Evolutionary conservation across 2,329 filamentous ascomycete genomes (phyloP).

Genomic region (Diaporthe helianthi): DNA sequence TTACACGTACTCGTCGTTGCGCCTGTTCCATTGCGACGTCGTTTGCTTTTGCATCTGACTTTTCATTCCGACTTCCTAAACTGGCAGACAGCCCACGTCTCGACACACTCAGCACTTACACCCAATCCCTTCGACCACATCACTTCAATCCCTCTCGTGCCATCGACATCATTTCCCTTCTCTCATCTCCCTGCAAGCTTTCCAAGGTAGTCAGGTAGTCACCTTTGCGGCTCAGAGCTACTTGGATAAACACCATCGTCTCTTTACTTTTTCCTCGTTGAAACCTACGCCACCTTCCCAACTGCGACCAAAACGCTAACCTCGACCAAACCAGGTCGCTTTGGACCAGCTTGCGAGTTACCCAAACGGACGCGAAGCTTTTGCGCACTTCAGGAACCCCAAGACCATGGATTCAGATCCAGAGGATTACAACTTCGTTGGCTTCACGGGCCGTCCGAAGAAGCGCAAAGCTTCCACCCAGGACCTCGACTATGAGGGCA

Average conservation of each 20-base stretch:
- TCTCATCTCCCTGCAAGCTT: neutral
- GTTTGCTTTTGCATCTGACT: neutral
- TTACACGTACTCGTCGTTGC: neutral
- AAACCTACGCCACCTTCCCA: neutral
- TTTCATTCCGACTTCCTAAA: neutral
- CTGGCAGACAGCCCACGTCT: neutral
- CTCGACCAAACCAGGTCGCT: slow-evolving; percentile 37
- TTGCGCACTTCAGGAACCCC: slow-evolving; percentile 37
- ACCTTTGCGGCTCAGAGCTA: neutral
- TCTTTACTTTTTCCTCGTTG: neutral
- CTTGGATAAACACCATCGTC: neutral
- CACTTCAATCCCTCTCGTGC: neutral
- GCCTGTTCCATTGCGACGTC: too few relatives aligned
- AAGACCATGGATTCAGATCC: slow-evolving; percentile 33
- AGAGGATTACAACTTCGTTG: slow-evolving; percentile 23
- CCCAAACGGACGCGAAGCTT: slow-evolving; percentile 38
- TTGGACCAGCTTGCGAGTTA: slow-evolving; percentile 41
- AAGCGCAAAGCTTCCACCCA: slow-evolving; percentile 37
- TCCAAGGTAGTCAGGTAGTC: neutral
- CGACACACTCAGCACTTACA: neutral
- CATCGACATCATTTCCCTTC: neutral
- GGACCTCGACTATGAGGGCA: slow-evolving; percentile 43
- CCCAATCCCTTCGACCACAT: neutral
- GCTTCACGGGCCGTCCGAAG: slow-evolving; percentile 20
- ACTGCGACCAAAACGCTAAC: neutral